Percentiles rank a stretch among this genome's conserved stretches.
phyloP scores from a whole-genome alignment of 2,329 filamentous ascomycete species.

The Mycosphaerella sp. region DNA sequence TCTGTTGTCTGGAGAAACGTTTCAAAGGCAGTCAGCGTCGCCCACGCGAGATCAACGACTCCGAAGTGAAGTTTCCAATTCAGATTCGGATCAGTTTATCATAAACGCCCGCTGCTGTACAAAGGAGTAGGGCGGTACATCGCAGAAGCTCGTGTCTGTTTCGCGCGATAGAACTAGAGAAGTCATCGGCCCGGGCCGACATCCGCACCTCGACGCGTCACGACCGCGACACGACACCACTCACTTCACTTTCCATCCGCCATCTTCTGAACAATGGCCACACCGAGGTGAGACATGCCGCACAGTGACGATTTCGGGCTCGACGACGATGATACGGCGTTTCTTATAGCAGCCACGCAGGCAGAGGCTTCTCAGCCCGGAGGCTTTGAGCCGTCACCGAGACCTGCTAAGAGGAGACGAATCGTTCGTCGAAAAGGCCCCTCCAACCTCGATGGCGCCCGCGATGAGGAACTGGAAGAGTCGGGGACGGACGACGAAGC shows the following conservation, averaged over 20 bases:
- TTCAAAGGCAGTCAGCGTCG: neutral
- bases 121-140: neutral
- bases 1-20: neutral
- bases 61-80: neutral
- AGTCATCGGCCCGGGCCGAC: too few relatives aligned
- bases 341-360: conserved; percentile 31
- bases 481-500: conserved; percentile 22
- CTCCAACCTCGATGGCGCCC: conserved; percentile 24
- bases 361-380: conserved; percentile 27
- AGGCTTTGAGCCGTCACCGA: conserved; percentile 31
- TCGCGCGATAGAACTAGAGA: neutral
- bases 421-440: conserved; percentile 14
- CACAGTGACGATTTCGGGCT: conserved; percentile 32
- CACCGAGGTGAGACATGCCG: conserved; percentile 24
- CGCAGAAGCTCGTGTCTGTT: conserved; percentile 4
- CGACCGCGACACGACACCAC: neutral
- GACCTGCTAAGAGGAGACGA: conserved; percentile 31
- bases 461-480: conserved; percentile 20
- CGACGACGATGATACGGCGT: conserved; percentile 32
- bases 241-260: conserved; percentile 1
- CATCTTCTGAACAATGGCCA: neutral
- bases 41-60: neutral
- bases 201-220: conserved; percentile 5
- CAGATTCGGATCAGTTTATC: neutral
- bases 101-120: conserved; percentile 1